A percentile compares a stretch with the other conserved stretches of the same genome.
Conservation (phyloP, 352 stramenopile genomes). For the Thraustochytrium sp. region DNA sequence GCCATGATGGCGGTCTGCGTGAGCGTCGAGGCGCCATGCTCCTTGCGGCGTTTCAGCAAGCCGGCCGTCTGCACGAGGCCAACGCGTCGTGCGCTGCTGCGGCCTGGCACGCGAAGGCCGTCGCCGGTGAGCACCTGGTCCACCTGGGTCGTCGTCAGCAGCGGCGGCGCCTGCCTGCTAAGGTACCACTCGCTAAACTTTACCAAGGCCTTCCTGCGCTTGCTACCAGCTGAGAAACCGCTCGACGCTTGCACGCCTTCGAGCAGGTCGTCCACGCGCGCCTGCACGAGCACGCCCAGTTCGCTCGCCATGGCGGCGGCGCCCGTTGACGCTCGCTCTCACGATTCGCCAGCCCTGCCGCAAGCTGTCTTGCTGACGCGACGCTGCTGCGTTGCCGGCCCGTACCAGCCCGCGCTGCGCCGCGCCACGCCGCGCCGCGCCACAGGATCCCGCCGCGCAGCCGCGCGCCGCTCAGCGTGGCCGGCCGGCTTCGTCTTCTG, state of each 20-base stretch:
- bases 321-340: too few relatives aligned
- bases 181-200: background rate
- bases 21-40: background rate
- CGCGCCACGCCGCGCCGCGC: too few relatives aligned
- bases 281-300: slow-evolving; percentile 15
- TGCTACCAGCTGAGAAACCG: background rate
- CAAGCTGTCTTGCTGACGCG: too few relatives aligned
- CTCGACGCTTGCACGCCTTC: background rate
- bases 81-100: background rate
- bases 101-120: too few relatives aligned
- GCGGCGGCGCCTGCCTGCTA: background rate
- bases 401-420: too few relatives aligned
- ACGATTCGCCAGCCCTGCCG: too few relatives aligned
- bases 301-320: too few relatives aligned
- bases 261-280: slow-evolving; percentile 30
- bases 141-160: background rate
- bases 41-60: background rate
- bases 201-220: background rate
- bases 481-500: too few relatives aligned
- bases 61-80: background rate
- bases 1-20: background rate
- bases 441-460: too few relatives aligned
- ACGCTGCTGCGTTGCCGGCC: too few relatives aligned
- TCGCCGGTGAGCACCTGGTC: background rate
- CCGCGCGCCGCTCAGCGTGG: too few relatives aligned